Base-by-base conservation (phyloP, 148 eudicot species). In the Talinum fruticosum region DNA sequence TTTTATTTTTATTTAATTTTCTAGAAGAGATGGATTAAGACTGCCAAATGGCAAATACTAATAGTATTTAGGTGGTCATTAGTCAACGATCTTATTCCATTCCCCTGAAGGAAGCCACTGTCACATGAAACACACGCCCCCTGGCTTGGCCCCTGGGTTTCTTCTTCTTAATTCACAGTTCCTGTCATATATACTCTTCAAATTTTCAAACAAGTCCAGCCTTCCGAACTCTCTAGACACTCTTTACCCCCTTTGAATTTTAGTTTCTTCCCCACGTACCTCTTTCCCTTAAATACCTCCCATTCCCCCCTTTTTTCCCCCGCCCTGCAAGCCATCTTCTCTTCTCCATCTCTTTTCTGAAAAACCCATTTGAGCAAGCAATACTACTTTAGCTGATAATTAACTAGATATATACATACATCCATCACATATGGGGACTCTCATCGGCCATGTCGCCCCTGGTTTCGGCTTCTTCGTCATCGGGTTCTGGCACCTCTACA, bases 401-500 rank as follows among this genome's bases (percentile, higher is more conserved):
- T 26, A 10, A 59, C 6, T 24, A 23, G 28, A 5, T 54, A 54
- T 2, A 21, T 2, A 28, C 1, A 26, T 64, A n/a, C 30, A 66
- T 72, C 26, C n/a, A n/a, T n/a, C n/a, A n/a, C n/a, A n/a, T n/a
- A 93, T 93, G 96, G 98, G 98, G 29, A 84, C 86, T 75, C 79
- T 87, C 41, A 59, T 88, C 12, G 98, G 98, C 2, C 98, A 93
- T 38, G 93, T 91, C 24, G 91, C 75, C n/a, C 91, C 92, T 24
- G 98, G 98, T 3, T 84, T 91, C 54, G 93, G 90, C 51, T 91
- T 91, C 82, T 79, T 87, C 54, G 10, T 84, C 5, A 87, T 91
- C 15, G 98, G 98, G 8, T 18, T 93, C 34, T 93, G 96, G 96
- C 98, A 93, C 77, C 88, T 91, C 23, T 70, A 82, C 57, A 91